Percentiles rank a stretch among this genome's conserved stretches.
Evolutionary conservation across 2,329 filamentous ascomycete species (phyloP).

Genomic region (Epichloe festucae): DNA sequence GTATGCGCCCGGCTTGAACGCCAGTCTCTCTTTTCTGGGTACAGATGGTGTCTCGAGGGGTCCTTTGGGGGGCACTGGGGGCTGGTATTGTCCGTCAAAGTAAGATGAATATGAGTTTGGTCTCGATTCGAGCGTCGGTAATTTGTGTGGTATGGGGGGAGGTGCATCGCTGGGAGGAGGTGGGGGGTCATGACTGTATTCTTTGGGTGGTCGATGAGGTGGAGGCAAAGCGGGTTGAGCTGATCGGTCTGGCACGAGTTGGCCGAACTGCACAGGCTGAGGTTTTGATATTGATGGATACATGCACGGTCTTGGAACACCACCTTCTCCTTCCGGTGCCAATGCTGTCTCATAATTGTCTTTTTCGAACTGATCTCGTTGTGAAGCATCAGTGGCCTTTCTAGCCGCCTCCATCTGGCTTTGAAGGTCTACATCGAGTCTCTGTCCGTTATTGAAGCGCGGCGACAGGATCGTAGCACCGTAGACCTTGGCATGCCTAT

Average conservation of each 20-base stretch:
- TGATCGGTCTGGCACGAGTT: conserved; percentile 8
- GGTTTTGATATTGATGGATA: conserved; percentile 47
- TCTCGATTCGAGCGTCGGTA: conserved; percentile 9
- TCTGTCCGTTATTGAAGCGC: neutral
- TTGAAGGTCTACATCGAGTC: conserved; percentile 32
- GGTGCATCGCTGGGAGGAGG: neutral
- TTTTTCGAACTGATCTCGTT: neutral
- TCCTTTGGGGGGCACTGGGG: conserved; percentile 19
- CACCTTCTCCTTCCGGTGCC: conserved; percentile 16
- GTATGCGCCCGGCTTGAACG: conserved; percentile 62
- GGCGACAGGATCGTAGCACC: conserved; percentile 3
- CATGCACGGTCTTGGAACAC: conserved; percentile 26
- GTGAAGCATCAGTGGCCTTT: conserved; percentile 26
- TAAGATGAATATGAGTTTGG: conserved; percentile 5
- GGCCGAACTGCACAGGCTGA: conserved; percentile 32
- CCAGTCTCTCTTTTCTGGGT: conserved; percentile 47
- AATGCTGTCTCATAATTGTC: neutral
- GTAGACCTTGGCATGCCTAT: conserved; percentile 31
- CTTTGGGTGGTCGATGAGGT: conserved; percentile 22
- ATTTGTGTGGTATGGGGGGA: conserved; percentile 19
- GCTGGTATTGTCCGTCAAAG: conserved; percentile 2
- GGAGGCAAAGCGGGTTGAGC: conserved; percentile 12
- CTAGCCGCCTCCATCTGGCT: conserved; percentile 41
- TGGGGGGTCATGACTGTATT: conserved; percentile 8
- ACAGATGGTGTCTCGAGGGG: conserved; percentile 12